A percentile compares a stretch with the other conserved stretches of the same genome.
These are phyloP conservation scores for Hura crepitans DNA, from an alignment of 441 rosid genomes.

Conservation along the genomic window DNA sequence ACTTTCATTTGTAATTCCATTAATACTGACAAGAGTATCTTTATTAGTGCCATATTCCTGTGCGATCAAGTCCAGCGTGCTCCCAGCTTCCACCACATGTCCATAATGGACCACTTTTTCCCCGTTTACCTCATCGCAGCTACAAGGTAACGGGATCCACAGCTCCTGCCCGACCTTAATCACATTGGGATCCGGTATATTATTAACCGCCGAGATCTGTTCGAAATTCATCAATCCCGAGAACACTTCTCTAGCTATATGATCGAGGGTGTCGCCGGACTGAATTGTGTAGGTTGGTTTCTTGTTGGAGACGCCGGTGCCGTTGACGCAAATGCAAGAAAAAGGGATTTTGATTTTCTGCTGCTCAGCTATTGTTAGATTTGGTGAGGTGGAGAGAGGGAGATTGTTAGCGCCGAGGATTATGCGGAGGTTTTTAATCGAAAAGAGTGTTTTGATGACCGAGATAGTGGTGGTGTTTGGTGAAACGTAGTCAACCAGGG, in stretches of 20 bases:
- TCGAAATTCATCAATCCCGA: conserved; percentile 27
- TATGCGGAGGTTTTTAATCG: conserved; percentile 40
- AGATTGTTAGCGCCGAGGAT: conserved; percentile 68
- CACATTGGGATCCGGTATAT: conserved; percentile 14
- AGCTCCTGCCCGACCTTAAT: conserved; percentile 44
- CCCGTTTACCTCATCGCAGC: conserved; percentile 59
- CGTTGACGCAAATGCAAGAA: conserved; percentile 55
- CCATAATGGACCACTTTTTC: conserved; percentile 64
- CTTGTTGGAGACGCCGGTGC: conserved; percentile 54
- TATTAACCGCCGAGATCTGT: conserved; percentile 40
- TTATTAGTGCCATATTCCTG: conserved; percentile 38
- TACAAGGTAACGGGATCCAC: conserved; percentile 78
- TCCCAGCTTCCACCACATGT: conserved; percentile 44
- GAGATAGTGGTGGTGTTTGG: conserved; percentile 48
- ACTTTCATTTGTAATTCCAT: conserved; percentile 37
- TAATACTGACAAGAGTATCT: conserved; percentile 36
- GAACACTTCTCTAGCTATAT: conserved; percentile 50
- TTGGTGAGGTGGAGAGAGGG: conserved; percentile 33
- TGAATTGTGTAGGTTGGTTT: conserved; percentile 48
- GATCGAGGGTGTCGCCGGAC: conserved; percentile 36
- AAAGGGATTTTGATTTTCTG: conserved; percentile 53
- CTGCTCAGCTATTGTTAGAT: conserved; percentile 23
- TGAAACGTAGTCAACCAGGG: conserved; percentile 53
- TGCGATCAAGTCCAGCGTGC: conserved; percentile 54
- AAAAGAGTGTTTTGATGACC: conserved; percentile 53